These are phyloP conservation scores for Daedalea quercina DNA, from an alignment of 768 basidiomycete genomes.

Conservation along the genomic window DNA sequence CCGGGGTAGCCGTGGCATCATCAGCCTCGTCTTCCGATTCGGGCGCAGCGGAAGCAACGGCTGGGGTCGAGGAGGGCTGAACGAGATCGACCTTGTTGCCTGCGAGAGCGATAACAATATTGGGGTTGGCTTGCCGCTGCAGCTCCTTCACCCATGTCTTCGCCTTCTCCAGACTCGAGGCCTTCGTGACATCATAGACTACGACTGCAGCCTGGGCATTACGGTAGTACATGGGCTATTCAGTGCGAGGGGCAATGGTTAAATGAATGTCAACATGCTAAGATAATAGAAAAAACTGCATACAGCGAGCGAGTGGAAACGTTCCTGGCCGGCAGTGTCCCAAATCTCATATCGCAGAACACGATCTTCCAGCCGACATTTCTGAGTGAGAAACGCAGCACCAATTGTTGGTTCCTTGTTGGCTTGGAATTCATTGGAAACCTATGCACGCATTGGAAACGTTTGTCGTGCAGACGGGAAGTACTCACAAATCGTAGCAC, in stretches of 20 bases:
- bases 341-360: constrained; percentile 94
- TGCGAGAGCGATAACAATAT: constrained; percentile 96
- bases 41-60: constrained; percentile 40
- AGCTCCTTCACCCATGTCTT: constrained; percentile 99
- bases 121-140: constrained; percentile 97
- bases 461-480: not conserved
- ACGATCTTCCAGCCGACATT: constrained; percentile 91
- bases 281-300: no score
- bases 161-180: constrained; percentile 92
- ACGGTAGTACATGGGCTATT: constrained; percentile 96
- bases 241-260: constrained; percentile 4
- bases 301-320: constrained; percentile 95
- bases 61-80: constrained; percentile 50
- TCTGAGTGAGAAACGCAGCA: constrained; percentile 92
- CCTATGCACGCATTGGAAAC: constrained; percentile 34
- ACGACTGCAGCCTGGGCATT: constrained; percentile 98
- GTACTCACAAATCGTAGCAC: constrained; percentile 90
- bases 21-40: constrained; percentile 88
- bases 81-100: constrained; percentile 97
- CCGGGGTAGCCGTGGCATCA: constrained; percentile 86
- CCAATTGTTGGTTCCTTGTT: constrained; percentile 99
- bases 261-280: not conserved
- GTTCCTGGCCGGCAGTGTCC: constrained; percentile 94
- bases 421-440: constrained; percentile 95
- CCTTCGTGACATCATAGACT: constrained; percentile 97